These are phyloP conservation scores for Cyberlindnera japonica DNA, from an alignment of 805 yeast genomes.

Conservation along the genomic window DNA sequence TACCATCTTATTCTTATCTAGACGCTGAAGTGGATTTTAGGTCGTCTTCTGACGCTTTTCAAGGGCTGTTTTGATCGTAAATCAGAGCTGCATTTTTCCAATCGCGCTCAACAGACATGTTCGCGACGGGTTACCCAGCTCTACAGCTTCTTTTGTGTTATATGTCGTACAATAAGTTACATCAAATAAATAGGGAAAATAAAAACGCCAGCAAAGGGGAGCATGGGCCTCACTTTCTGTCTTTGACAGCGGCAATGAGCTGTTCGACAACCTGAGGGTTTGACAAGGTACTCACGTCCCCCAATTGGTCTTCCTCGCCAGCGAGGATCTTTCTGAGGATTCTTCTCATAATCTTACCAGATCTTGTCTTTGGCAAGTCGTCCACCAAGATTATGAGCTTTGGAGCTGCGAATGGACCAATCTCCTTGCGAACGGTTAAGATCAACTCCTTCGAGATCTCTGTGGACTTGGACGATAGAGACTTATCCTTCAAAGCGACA, in stretches of 20 bases:
- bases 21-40: too few species aligned
- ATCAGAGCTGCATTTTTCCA: too few species aligned
- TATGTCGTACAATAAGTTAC: too few species aligned
- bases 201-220: too few species aligned
- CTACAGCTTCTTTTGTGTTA: too few species aligned
- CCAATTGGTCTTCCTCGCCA: constrained; percentile 75
- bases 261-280: constrained; percentile 72
- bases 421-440: constrained; percentile 69
- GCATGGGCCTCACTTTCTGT: too few species aligned
- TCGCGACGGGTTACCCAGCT: too few species aligned
- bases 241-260: constrained; percentile 48
- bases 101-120: too few species aligned
- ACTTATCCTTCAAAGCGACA: constrained; percentile 60
- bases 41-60: too few species aligned
- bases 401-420: constrained; percentile 87
- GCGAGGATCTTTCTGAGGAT: constrained; percentile 73
- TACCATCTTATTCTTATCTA: constrained; percentile 49
- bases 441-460: constrained; percentile 58
- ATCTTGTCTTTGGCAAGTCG: constrained; percentile 82
- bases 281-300: constrained; percentile 74
- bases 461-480: constrained; percentile 25
- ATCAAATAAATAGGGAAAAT: too few species aligned
- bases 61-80: too few species aligned
- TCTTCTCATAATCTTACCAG: constrained; percentile 86
- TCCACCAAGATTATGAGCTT: constrained; percentile 66